These are phyloP conservation scores for Aspergillus fumigatiaffinis DNA, from an alignment of 2,329 filamentous ascomycete species.

Conservation along the genomic window DNA sequence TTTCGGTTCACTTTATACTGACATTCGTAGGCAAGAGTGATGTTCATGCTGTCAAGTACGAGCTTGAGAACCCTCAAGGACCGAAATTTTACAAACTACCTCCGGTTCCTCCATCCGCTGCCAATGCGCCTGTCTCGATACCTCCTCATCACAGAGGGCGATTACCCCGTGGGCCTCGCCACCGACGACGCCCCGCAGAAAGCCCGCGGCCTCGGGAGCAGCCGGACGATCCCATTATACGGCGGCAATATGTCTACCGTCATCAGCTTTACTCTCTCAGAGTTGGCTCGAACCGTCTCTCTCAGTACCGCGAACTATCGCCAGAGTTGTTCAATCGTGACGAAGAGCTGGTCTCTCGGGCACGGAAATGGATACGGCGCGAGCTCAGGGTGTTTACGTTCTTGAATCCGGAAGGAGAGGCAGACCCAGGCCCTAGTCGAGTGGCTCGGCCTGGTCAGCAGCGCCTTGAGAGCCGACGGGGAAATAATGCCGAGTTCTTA, in stretches of 20 bases:
- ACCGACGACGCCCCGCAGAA: slow-evolving; percentile 16
- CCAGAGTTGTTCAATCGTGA: slow-evolving; percentile 63
- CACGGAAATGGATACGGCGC: slow-evolving; percentile 74
- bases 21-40: slow-evolving; percentile 45
- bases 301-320: slow-evolving; percentile 69
- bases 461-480: slow-evolving; percentile 43
- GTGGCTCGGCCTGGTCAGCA: slow-evolving; percentile 26
- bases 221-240: slow-evolving; percentile 48
- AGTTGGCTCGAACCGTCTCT: slow-evolving; percentile 75
- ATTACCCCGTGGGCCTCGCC: slow-evolving; percentile 12
- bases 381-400: slow-evolving; percentile 83
- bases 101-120: slow-evolving; percentile 14
- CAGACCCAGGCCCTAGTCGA: slow-evolving; percentile 12
- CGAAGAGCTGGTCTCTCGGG: slow-evolving; percentile 66
- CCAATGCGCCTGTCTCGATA: slow-evolving; percentile 10
- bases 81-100: slow-evolving; percentile 59
- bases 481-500: slow-evolving; percentile 75
- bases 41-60: slow-evolving; percentile 61
- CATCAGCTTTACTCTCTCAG: slow-evolving; percentile 71
- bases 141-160: slow-evolving; percentile 3
- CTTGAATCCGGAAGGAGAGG: slow-evolving; percentile 45
- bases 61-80: slow-evolving; percentile 50
- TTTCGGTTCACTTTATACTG: slow-evolving; percentile 6
- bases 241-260: slow-evolving; percentile 69
- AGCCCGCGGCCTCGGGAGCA: slow-evolving; percentile 27